Base-by-base conservation (phyloP, 768 basidiomycete species). In the Lentinula aciculospora region DNA sequence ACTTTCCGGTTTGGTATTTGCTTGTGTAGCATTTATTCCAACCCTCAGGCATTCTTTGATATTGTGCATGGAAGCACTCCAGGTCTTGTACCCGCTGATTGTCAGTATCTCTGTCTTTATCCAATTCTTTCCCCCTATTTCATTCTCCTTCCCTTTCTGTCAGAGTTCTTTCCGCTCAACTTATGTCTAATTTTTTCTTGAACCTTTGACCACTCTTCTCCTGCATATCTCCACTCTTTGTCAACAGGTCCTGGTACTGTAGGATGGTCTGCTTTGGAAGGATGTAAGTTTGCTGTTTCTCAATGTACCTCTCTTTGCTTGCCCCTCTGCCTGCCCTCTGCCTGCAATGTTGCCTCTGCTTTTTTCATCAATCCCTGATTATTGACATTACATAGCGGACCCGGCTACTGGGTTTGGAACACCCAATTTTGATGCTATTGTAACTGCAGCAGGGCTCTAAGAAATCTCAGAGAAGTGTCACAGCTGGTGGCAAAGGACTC, bases 21-120 rank as follows among this genome's bases (percentile, higher is more conserved):
- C 15, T 25, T 23, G 3, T 23, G 10, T 31, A 61, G 60, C 57
- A 42, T 80, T 31, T 80, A 81, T 53, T 46, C 62, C 15, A 60
- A 37, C n/a, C 72, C 71, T 1, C 60, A 60, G 19, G 65, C 62
- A 1, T 67, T 80, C 60, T 75, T 76, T 51, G 78, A 80, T 37
- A 72, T 80, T 59, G 76, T 75, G 0, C 29, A 44, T 3, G 79
- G 78, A 31, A 50, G 49, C 13, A 50, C n/a, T 21, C 49, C 49
- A 13, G 49, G 32, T 7, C 21, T 39, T 27, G 21, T 54, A 27
- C 36, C 53, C 7, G 27, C 28, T 40, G 53, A 39, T 39, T 54
- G 32, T 50, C 28, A 54, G 53, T 31, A 39, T 29, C 27, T 25
- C 13, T 2, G 6, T 13, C 15, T 8, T 25, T 23, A 5, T n/a